These are phyloP conservation scores for Pythium coloratum DNA, from an alignment of 352 stramenopile genomes.

Conservation along the genomic window DNA sequence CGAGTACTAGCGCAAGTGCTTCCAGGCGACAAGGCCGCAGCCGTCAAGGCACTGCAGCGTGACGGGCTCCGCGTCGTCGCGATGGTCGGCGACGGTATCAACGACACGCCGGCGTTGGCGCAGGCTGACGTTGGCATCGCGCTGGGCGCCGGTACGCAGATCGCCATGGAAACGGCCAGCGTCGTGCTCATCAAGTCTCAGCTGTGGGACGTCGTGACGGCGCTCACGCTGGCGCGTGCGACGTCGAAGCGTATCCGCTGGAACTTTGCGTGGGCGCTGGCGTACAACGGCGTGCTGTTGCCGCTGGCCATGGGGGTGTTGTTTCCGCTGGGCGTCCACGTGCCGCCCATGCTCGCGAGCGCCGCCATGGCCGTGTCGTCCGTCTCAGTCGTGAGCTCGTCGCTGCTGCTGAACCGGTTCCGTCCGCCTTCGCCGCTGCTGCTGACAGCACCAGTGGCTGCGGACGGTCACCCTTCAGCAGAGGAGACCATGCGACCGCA, in stretches of 20 bases:
- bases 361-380: conserved; percentile 30
- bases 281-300: conserved; percentile 77
- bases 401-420: conserved; percentile 42
- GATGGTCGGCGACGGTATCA: conserved; percentile 4
- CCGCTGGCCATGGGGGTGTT: conserved; percentile 73
- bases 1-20: neutral
- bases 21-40: neutral
- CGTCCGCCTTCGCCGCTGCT: neutral
- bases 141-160: conserved; percentile 85
- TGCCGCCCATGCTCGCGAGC: conserved; percentile 71
- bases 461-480: too few relatives aligned
- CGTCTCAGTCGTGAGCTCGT: conserved; percentile 77
- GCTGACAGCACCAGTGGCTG: too few relatives aligned
- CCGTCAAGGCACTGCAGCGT: neutral
- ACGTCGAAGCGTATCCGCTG: conserved; percentile 72
- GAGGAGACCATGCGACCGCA: too few relatives aligned
- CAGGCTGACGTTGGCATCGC: conserved; percentile 91
- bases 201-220: neutral
- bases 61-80: neutral
- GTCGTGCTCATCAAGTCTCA: conserved; percentile 59
- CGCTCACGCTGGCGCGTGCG: conserved; percentile 27
- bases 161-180: conserved; percentile 72
- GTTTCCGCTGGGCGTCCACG: conserved; percentile 70
- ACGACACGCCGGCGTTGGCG: neutral
- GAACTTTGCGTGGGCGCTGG: conserved; percentile 80